Base-by-base conservation (phyloP, 2,329 filamentous ascomycete genomes). In the Ophiosphaerella narmari region DNA sequence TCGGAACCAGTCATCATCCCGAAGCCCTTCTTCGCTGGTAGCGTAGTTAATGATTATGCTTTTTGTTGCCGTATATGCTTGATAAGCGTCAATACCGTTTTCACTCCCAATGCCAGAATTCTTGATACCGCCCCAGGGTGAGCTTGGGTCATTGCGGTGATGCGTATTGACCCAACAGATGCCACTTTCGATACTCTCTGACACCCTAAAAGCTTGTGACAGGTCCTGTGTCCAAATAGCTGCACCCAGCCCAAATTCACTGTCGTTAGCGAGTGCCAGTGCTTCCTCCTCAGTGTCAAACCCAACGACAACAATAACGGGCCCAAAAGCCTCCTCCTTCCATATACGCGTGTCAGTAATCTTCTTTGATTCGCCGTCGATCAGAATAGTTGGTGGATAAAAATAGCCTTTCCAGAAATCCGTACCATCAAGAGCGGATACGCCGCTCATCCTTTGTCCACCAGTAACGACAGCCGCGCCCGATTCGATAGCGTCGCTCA, bases 41-140 rank as follows among this genome's bases (percentile, higher is more conserved):
- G 84, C 86, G 59, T 87, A 90, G 66, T 88, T 90, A 54, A 90
- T 80, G 26, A 88, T 82, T 0, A 83, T 86, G 64, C 86, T 88
- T 74, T 87, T 88, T 11, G 80, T 80, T 29, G 71, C 74, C 0
- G 75, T 78, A 44, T 78, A 78, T 2, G 74, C 71, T 48, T 73
- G 65, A 39, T 76, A 77, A 0, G 75, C 75, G 56, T 77, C 87
- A 0, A 85, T 59, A 0, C 87, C 87, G 62, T 90, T 90, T 75
- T 91, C 88, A 52, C 86, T 89, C 1, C 87, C 87, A 0, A 90
- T 80, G 1, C 87, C 87, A 1, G 81, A 78, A 32, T 75, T 76
- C 59, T 85, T 84, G 26, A 82, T 76, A 1, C 86, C 85, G 23
- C 87, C 87, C 86, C 87, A 87, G 0, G 87, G 85, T 50, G 85